Percentiles rank a stretch among this genome's conserved stretches.
These are phyloP conservation scores for Melanogaster broomeanus DNA, from an alignment of 768 basidiomycete genomes.

Conservation along the genomic window DNA sequence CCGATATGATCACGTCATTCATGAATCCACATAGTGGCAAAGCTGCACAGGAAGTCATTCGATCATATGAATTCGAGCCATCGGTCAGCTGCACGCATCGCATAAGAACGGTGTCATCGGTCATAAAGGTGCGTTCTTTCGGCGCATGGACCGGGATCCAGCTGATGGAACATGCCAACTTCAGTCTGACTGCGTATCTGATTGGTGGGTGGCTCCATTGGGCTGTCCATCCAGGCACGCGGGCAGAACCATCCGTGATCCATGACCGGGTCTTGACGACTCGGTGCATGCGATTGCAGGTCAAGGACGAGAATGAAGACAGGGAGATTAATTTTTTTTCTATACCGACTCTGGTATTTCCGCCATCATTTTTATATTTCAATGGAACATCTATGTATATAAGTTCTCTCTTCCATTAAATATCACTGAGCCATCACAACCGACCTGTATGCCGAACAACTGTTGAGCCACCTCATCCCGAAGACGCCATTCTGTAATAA, in stretches of 20 bases:
- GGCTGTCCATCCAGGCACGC: neutral
- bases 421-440: slow-evolving; percentile 1
- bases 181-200: slow-evolving; percentile 4
- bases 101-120: slow-evolving; percentile 18
- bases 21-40: slow-evolving; percentile 16
- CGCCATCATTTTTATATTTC: slow-evolving; percentile 3
- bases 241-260: neutral
- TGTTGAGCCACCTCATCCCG: slow-evolving; percentile 26
- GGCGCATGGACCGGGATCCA: slow-evolving; percentile 21
- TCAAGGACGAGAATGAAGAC: slow-evolving; percentile 14
- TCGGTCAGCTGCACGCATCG: slow-evolving; percentile 19
- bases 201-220: slow-evolving; percentile 14
- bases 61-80: slow-evolving; percentile 10
- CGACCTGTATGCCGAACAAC: slow-evolving; percentile 16
- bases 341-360: slow-evolving; percentile 16
- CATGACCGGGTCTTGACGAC: slow-evolving; percentile 6
- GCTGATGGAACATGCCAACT: slow-evolving; percentile 1
- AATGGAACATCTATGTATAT: slow-evolving; percentile 8
- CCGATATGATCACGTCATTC: slow-evolving; percentile 29
- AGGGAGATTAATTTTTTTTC: slow-evolving; percentile 10
- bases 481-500: slow-evolving; percentile 43
- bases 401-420: slow-evolving; percentile 2
- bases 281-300: slow-evolving; percentile 3
- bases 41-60: slow-evolving; percentile 12
- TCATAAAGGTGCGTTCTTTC: slow-evolving; percentile 21